Evolutionary conservation across 164 flowering plant species (phyloP).

Genomic region (Dillenia suffruticosa): DNA sequence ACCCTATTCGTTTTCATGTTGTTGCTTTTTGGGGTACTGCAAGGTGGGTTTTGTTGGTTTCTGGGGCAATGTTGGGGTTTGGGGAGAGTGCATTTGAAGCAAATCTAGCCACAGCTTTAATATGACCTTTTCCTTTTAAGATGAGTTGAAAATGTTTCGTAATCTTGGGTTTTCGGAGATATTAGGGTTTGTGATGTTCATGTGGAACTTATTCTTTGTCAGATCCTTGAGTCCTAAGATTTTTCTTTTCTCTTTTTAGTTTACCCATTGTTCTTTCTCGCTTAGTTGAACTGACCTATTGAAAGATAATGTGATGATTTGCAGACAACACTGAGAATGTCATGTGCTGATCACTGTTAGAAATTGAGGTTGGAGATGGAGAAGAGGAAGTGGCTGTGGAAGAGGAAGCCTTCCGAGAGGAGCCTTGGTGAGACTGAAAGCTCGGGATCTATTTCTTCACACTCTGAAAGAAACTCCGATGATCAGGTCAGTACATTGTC

Average conservation of each 20-base stretch:
- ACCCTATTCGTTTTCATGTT: no score
- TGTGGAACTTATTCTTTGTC: not conserved
- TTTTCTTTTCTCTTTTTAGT: not conserved
- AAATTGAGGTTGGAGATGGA: conserved; percentile 29
- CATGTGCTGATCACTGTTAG: conserved; percentile 10
- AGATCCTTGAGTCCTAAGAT: not conserved
- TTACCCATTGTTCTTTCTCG: not conserved
- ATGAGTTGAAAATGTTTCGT: no score
- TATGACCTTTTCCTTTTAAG: no score
- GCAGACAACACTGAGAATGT: conserved; percentile 21
- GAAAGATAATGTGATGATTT: conserved; percentile 4
- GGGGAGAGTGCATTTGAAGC: no score
- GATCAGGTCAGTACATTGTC: conserved; percentile 36
- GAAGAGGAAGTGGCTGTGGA: conserved; percentile 53
- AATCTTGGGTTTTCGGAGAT: no score
- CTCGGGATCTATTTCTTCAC: conserved; percentile 54
- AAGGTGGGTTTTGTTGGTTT: no score
- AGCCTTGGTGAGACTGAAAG: conserved; percentile 58
- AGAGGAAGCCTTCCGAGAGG: conserved; percentile 45
- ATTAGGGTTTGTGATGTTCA: not conserved
- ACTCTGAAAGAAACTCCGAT: conserved; percentile 51
- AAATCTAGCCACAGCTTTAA: no score
- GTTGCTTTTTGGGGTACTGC: no score
- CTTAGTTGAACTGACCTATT: not conserved
- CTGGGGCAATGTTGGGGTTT: no score